Percentiles rank a stretch among this genome's conserved stretches.
phyloP scores from a whole-genome alignment of 148 eudicot genomes.

The Fagopyrum homotropicum region DNA sequence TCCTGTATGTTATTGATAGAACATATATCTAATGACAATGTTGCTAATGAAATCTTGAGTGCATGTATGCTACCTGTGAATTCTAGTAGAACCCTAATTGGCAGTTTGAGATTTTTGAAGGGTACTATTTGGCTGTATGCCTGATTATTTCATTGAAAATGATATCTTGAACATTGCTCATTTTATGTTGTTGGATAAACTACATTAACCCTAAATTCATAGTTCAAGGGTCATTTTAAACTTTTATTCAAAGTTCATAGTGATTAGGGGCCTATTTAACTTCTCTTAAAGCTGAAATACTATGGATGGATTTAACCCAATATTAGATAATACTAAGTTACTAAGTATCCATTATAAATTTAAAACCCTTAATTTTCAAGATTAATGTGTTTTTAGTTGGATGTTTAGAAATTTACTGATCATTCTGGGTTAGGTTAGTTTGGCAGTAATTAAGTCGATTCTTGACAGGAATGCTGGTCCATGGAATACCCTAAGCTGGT shows the following conservation, averaged over 20 bases:
- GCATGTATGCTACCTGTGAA: neutral
- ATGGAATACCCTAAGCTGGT: conserved; percentile 60
- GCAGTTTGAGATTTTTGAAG: neutral
- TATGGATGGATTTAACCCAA: too few species aligned
- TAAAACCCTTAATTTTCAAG: neutral
- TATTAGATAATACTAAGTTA: too few species aligned
- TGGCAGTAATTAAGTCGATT: neutral
- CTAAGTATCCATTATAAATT: neutral
- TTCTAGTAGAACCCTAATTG: neutral
- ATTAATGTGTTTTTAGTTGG: neutral
- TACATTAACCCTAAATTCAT: too few species aligned
- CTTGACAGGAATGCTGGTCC: conserved; percentile 38
- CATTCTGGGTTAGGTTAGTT: neutral
- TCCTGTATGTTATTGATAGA: neutral
- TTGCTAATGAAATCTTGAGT: neutral
- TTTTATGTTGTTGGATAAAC: too few species aligned
- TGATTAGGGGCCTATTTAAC: too few species aligned
- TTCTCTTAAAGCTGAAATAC: too few species aligned
- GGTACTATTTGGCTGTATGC: too few species aligned
- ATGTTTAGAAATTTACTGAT: neutral
- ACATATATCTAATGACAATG: neutral
- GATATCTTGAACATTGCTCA: too few species aligned
- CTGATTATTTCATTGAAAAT: too few species aligned
- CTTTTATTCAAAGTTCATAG: too few species aligned
- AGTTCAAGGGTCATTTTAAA: too few species aligned